phyloP scores from a whole-genome alignment of 768 basidiomycete genomes.

The Lactifluus rugatus region DNA sequence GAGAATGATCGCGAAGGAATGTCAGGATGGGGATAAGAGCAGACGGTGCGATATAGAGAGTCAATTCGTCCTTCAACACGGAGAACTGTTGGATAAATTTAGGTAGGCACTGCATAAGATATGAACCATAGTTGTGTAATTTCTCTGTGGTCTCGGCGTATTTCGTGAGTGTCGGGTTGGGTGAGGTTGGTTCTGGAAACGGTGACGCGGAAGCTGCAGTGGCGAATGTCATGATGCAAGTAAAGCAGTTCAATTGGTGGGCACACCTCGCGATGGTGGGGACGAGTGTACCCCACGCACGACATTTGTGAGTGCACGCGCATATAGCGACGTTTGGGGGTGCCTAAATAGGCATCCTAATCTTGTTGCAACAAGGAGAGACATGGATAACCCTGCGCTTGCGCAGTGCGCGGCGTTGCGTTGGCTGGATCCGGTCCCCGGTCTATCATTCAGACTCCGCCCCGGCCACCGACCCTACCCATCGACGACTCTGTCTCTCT shows the following conservation, averaged over 20 bases:
- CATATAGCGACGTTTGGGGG: conserved; percentile 32
- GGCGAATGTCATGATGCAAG: not conserved
- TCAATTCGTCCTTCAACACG: conserved; percentile 91
- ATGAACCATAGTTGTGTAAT: conserved; percentile 88
- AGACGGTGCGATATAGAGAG: conserved; percentile 76
- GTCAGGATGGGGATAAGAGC: conserved; percentile 77
- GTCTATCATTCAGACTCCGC: conserved; percentile 17
- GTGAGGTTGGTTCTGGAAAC: conserved; percentile 82
- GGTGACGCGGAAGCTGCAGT: conserved; percentile 57
- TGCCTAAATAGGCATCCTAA: conserved; percentile 36
- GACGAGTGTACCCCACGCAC: conserved; percentile 20
- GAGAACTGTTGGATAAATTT: conserved; percentile 99
- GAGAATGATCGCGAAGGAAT: conserved; percentile 91
- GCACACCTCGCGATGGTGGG: conserved; percentile 38
- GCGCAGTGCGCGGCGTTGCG: not conserved
- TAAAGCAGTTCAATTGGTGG: not conserved
- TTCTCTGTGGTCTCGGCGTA: conserved; percentile 66
- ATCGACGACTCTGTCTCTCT: not conserved
- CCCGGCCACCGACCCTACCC: not conserved
- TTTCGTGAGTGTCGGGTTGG: conserved; percentile 69
- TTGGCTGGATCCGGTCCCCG: not conserved
- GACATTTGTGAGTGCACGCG: conserved; percentile 32
- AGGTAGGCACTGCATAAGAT: conserved; percentile 85
- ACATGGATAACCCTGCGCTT: too few species aligned
- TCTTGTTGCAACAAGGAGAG: conserved; percentile 36